Conservation (phyloP, 139 green algal genomes). For the Gonium pectorale region DNA sequence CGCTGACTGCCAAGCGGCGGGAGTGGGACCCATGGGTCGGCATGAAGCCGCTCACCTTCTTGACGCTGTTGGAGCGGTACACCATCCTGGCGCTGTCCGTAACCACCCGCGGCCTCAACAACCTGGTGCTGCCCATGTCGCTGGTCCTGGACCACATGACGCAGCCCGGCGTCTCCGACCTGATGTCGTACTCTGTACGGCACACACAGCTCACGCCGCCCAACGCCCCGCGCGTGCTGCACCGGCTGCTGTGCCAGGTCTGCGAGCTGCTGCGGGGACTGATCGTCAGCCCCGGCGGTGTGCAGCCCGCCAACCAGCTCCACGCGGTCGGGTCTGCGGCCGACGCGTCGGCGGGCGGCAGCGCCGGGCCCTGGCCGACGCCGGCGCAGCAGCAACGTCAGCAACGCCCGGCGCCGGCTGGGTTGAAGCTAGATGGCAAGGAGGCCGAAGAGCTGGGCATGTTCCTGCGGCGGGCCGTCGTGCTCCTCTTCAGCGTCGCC, state of each 20-base stretch:
- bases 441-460: neutral
- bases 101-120: neutral
- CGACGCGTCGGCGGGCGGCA: neutral
- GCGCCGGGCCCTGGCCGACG: too few species aligned
- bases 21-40: slow-evolving; percentile 14
- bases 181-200: neutral
- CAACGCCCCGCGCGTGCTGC: neutral
- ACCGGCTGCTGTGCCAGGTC: neutral
- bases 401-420: neutral
- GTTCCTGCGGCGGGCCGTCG: neutral
- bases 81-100: slow-evolving; percentile 4
- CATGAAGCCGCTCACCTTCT: slow-evolving; percentile 4
- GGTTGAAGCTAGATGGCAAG: neutral
- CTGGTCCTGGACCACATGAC: slow-evolving; percentile 24
- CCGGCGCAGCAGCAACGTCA: neutral
- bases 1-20: neutral
- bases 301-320: neutral
- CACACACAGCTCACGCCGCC: neutral
- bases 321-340: neutral
- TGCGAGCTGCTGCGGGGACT: neutral
- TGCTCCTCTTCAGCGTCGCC: slow-evolving; percentile 15
- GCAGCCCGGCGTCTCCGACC: neutral
- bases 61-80: slow-evolving; percentile 2
- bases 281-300: neutral
- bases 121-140: neutral